phyloP scores from a whole-genome alignment of 2,329 filamentous ascomycete genomes.

The Botrytis tulipae region DNA sequence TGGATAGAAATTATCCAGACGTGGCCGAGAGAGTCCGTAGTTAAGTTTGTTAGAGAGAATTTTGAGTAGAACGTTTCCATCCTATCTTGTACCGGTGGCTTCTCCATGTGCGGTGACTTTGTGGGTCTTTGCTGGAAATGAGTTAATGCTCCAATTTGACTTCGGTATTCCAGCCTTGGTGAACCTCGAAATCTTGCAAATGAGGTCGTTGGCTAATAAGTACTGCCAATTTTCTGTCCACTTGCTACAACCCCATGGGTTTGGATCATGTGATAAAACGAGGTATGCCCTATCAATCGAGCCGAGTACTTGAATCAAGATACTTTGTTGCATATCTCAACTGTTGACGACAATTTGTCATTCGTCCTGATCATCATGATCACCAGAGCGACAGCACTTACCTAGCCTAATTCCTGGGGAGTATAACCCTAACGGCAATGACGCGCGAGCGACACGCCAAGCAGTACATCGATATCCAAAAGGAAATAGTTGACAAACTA shows the following conservation, averaged over 20 bases:
- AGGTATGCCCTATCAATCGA: neutral
- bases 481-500: neutral
- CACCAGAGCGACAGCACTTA: neutral
- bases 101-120: neutral
- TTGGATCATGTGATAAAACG: neutral
- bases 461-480: neutral
- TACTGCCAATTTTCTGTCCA: neutral
- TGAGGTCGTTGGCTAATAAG: too few relatives aligned
- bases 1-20: conserved; percentile 26
- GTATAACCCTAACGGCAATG: neutral
- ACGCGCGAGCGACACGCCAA: neutral
- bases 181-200: neutral
- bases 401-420: neutral
- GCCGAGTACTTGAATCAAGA: neutral
- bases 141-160: neutral
- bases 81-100: neutral
- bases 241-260: neutral
- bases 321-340: neutral
- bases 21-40: neutral
- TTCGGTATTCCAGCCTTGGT: neutral
- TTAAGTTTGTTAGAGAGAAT: neutral
- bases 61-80: neutral
- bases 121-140: neutral
- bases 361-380: neutral
- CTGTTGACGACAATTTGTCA: neutral